Conservation (phyloP, 495 filamentous ascomycete species). For the Penicillium ucsense region DNA sequence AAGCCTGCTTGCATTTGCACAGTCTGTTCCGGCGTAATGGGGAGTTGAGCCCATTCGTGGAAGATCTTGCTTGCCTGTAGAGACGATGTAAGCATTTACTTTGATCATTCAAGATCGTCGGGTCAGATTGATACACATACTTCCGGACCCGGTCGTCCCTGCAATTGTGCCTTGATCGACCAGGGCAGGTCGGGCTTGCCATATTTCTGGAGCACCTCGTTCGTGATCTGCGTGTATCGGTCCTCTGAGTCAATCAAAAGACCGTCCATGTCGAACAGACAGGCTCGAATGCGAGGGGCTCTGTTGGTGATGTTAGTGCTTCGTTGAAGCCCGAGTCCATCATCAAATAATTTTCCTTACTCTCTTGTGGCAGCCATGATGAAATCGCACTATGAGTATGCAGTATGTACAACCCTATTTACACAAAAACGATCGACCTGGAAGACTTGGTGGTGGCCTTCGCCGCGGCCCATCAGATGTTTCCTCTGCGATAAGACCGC, state of each 20-base stretch:
- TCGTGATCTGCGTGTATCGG: constrained; percentile 75
- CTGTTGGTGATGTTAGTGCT: constrained; percentile 25
- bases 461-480: no score
- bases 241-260: constrained; percentile 92
- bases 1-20: constrained; percentile 44
- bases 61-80: constrained; percentile 44
- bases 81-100: background rate
- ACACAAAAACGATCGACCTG: no score
- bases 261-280: constrained; percentile 98
- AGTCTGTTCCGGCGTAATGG: constrained; percentile 60
- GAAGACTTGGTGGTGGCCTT: no score
- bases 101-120: background rate
- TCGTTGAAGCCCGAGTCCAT: no score
- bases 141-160: constrained; percentile 76
- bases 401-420: no score
- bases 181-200: constrained; percentile 68
- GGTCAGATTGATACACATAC: constrained; percentile 23
- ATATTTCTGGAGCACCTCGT: constrained; percentile 67
- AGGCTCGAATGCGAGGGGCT: constrained; percentile 73
- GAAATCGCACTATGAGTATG: no score
- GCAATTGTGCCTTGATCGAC: constrained; percentile 87
- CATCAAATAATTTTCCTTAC: no score
- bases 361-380: no score
- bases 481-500: background rate
- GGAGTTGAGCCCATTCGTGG: constrained; percentile 78